Evolutionary conservation across 2,329 filamentous ascomycete genomes (phyloP), one percentile per base, ranked within the genome.

Genomic region (Tolypocladium inflatum): DNA sequence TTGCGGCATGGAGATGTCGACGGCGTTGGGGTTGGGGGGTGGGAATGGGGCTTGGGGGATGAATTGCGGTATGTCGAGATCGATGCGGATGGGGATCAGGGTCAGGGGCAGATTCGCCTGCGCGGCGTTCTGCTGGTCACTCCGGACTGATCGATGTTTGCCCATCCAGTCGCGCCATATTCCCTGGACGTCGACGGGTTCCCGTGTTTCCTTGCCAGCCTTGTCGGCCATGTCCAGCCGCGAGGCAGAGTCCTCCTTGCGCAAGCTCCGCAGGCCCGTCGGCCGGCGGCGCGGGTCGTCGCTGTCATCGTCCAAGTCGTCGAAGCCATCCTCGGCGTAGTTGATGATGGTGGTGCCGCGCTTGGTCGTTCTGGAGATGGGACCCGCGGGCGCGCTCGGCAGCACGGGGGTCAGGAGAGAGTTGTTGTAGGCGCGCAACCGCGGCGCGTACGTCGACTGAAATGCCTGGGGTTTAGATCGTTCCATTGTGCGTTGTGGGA

Each of bases 151-250:
- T 52, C 78, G 78, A 61, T 82, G 77, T 74, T 93, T 91, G 60
- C 89, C 85, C 84, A 97, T 96, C 92, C 93, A 97, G 65, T 97
- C 92, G 68, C 93, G 84, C 85, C 91, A 97, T 66, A 97, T 89
- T 60, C 90, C 90, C 72, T 96, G 92, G 21, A 96, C 80, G 26
- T 93, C 84, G 19, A 97, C 88, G 0, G 93, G 93, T 64, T 80
- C 78, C 63, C 77, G 78, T 35, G 91, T 84, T 68, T 97, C 91
- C 74, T 94, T 95, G 63, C 90, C 91, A 61, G 93, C 79, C 72
- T 90, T 90, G 63, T 92, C 89, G 54, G 83, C 78, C 57, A 87
- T 77, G 55, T 90, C 86, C 58, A 80, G 79, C 60, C 84, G 79
- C 59, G 80, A 80, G 7, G 80, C 77, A 50, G 77, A 79, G 64